Evolutionary conservation across 2,329 filamentous ascomycete genomes (phyloP).

Genomic region (Colletotrichum sp.): DNA sequence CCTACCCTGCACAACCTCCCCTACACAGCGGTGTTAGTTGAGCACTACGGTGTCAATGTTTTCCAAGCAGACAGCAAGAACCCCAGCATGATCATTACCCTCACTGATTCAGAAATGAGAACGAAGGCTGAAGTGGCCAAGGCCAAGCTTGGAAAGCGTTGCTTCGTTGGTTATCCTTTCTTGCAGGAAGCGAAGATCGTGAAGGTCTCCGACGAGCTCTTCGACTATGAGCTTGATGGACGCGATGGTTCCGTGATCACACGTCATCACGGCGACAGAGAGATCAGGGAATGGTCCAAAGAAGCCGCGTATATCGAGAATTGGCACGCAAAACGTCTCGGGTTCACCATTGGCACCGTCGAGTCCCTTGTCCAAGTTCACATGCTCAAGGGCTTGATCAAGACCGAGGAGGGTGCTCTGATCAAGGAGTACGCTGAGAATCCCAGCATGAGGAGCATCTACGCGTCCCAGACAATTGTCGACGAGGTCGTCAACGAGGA

Average conservation of each 20-base stretch:
- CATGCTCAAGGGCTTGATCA: conserved; percentile 88
- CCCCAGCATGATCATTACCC: conserved; percentile 91
- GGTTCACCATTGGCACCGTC: conserved; percentile 83
- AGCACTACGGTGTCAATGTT: conserved; percentile 86
- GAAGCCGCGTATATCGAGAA: conserved; percentile 85
- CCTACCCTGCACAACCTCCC: conserved; percentile 87
- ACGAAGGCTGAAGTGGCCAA: conserved; percentile 77
- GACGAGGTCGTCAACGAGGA: conserved; percentile 91
- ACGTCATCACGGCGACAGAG: conserved; percentile 73
- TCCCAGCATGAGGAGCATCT: conserved; percentile 84
- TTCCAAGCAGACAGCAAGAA: conserved; percentile 97
- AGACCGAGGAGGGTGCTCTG: conserved; percentile 88
- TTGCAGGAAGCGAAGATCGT: conserved; percentile 91
- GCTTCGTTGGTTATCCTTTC: conserved; percentile 94
- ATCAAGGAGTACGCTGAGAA: conserved; percentile 92
- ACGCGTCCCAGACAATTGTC: conserved; percentile 89
- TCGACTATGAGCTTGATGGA: conserved; percentile 78
- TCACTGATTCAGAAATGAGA: conserved; percentile 75
- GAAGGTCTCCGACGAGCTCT: conserved; percentile 90
- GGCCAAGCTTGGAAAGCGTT: conserved; percentile 79
- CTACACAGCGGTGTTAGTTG: conserved; percentile 74
- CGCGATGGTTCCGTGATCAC: conserved; percentile 69
- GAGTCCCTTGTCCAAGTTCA: conserved; percentile 92
- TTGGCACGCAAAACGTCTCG: conserved; percentile 88
- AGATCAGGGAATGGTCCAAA: conserved; percentile 83